Conservation (phyloP, 345 rosid species). For the Corchorus olitorius region DNA sequence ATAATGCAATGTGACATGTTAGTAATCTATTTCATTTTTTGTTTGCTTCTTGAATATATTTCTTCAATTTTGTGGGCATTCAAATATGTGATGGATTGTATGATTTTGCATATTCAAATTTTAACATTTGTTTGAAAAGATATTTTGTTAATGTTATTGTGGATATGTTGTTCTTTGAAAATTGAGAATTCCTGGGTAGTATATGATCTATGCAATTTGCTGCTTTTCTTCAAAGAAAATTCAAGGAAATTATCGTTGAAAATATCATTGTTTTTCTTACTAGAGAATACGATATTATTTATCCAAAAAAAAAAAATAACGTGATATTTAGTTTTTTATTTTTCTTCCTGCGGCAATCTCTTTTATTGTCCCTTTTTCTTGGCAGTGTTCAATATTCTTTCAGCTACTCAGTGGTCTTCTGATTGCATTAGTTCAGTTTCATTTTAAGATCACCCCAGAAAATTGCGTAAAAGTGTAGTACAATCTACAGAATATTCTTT, state of each 20-base stretch:
- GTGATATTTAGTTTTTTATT: not conserved
- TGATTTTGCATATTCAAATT: constrained; percentile 3
- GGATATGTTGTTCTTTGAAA: not conserved
- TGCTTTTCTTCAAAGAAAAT: not conserved
- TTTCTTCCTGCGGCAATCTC: not conserved
- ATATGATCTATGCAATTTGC: not conserved
- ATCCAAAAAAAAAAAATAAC: too few species aligned
- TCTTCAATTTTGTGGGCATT: not conserved
- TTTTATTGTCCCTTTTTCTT: not conserved
- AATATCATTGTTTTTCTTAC: too few species aligned
- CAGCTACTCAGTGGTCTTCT: not conserved
- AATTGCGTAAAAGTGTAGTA: not conserved
- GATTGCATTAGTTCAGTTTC: constrained; percentile 8
- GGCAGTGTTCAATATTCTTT: constrained; percentile 1
- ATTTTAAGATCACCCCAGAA: not conserved
- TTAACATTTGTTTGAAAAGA: not conserved
- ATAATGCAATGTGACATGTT: not conserved
- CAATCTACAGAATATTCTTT: not conserved
- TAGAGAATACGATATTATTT: not conserved
- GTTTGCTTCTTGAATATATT: not conserved
- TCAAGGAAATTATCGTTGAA: not conserved
- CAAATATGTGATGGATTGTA: not conserved
- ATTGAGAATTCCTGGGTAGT: not conserved
- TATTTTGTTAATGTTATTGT: not conserved
- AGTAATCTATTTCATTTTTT: not conserved